These are phyloP conservation scores for Lipomyces starkeyi DNA, from an alignment of 805 yeast species.

Conservation along the genomic window DNA sequence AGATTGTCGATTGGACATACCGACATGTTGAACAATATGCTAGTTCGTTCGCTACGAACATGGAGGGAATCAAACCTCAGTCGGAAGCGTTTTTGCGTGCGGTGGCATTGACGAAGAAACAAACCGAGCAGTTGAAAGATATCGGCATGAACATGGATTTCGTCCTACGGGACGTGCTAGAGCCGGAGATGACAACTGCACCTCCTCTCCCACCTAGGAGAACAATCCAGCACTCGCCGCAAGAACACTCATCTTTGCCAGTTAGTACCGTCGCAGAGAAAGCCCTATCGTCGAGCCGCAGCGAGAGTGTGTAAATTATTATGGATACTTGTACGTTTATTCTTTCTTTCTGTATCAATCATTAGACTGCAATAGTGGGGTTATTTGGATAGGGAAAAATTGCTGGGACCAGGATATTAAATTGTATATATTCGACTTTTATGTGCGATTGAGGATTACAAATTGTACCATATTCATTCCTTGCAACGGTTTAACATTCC, in stretches of 20 bases:
- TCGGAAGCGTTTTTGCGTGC: conserved; percentile 21
- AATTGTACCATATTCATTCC: neutral
- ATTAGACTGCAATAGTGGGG: neutral
- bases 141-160: conserved; percentile 39
- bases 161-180: conserved; percentile 27
- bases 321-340: neutral
- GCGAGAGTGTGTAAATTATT: neutral
- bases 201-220: conserved; percentile 1
- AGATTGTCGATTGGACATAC: conserved; percentile 78
- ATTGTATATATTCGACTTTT: neutral
- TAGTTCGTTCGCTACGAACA: conserved; percentile 65
- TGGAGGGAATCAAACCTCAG: conserved; percentile 46
- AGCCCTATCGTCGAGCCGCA: neutral
- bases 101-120: conserved; percentile 28
- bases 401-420: neutral
- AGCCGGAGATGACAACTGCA: neutral
- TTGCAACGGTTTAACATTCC: neutral
- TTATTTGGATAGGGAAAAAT: neutral
- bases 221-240: neutral
- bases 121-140: conserved; percentile 32
- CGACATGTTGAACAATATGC: conserved; percentile 67
- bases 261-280: neutral
- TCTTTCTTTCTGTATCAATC: neutral
- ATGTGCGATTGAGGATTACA: neutral
- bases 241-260: neutral